Evolutionary conservation across 495 filamentous ascomycete species (phyloP).

Genomic region (Oleoguttula mirabilis): DNA sequence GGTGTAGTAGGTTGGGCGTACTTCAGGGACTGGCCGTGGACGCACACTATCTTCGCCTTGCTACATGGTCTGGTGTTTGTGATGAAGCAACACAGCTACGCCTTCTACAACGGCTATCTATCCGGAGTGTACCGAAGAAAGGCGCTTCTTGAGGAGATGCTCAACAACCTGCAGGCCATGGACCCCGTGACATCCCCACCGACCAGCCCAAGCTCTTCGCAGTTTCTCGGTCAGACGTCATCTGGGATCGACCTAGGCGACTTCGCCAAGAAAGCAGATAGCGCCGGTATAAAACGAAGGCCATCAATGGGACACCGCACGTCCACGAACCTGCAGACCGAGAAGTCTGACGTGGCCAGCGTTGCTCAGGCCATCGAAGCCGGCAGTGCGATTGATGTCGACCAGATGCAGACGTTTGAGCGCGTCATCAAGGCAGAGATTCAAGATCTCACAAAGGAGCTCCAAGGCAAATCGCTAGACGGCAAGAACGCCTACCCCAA

Average conservation of each 20-base stretch:
- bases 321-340: constrained; percentile 25
- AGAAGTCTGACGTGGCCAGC: constrained; percentile 38
- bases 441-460: constrained; percentile 47
- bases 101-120: constrained; percentile 64
- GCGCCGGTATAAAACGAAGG: constrained; percentile 30
- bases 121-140: constrained; percentile 45
- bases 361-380: constrained; percentile 45
- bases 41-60: constrained; percentile 58
- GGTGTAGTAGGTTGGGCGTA: constrained; percentile 47
- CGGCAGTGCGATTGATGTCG: constrained; percentile 42
- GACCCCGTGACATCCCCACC: constrained; percentile 25
- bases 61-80: constrained; percentile 58
- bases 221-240: constrained; percentile 19
- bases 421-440: constrained; percentile 50
- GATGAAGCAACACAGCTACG: constrained; percentile 71
- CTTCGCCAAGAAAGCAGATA: constrained; percentile 1
- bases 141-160: constrained; percentile 32
- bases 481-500: constrained; percentile 43
- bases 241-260: constrained; percentile 25
- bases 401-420: constrained; percentile 48
- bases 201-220: constrained; percentile 16
- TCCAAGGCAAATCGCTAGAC: constrained; percentile 42
- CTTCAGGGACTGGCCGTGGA: constrained; percentile 64
- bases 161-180: constrained; percentile 33
- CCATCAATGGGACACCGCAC: constrained; percentile 28